Percentiles rank a stretch among this genome's conserved stretches.
Conservation (phyloP, 2,329 filamentous ascomycete genomes). For the Cladosporium sp. region DNA sequence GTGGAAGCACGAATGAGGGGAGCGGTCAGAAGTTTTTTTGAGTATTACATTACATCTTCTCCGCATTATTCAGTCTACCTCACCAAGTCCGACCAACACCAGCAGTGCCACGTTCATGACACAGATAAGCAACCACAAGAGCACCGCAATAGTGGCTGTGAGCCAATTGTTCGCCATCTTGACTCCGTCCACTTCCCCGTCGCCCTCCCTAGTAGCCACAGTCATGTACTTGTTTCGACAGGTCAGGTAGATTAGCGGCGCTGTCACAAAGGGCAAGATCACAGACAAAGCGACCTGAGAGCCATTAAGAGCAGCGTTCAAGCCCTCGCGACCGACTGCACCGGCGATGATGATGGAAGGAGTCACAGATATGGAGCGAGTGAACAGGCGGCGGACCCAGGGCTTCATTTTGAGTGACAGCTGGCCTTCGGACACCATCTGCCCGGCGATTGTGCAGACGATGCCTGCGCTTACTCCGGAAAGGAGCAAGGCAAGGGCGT, state of each 20-base stretch:
- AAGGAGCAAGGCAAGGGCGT: constrained; percentile 76
- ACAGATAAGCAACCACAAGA: constrained; percentile 73
- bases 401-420: constrained; percentile 72
- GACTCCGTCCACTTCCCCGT: constrained; percentile 20
- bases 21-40: background rate
- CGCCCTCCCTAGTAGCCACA: constrained; percentile 43
- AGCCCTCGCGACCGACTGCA: constrained; percentile 68
- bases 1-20: background rate
- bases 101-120: constrained; percentile 78
- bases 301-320: constrained; percentile 71
- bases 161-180: constrained; percentile 75
- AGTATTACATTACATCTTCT: background rate
- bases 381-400: constrained; percentile 77
- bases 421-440: constrained; percentile 85
- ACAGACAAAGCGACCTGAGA: constrained; percentile 77
- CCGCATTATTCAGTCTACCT: background rate
- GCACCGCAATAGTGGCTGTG: constrained; percentile 56
- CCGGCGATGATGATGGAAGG: constrained; percentile 82
- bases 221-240: constrained; percentile 79
- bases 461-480: constrained; percentile 81
- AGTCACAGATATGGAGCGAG: constrained; percentile 75
- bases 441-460: constrained; percentile 84
- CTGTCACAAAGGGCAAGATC: constrained; percentile 78
- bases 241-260: constrained; percentile 83
- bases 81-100: constrained; percentile 62